Base-by-base conservation (phyloP, 2,329 filamentous ascomycete species). In the Clarireedia homoeocarpa region DNA sequence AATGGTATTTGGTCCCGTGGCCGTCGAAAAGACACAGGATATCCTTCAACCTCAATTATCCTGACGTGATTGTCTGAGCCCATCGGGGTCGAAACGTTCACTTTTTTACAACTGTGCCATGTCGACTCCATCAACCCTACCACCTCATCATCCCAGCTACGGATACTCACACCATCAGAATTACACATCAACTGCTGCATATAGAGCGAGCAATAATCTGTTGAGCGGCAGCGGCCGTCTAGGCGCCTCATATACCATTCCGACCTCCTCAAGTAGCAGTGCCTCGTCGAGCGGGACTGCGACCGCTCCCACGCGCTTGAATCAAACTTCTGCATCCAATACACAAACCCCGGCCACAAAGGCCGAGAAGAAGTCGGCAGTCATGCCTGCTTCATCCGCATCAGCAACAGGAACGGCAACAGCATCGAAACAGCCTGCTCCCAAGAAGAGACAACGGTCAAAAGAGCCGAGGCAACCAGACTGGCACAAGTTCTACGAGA, bases 401-500 rank as follows among this genome's bases (percentile, higher is more conserved):
- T 58, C 65, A 9, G 30, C 30, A 34, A 34, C 10, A 9, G 30
- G 7, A 34, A 34, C 10, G 10, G 30, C 30, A 34, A 57, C 64
- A 42, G 45, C 63, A 5, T 55, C 59, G n/a, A 38, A 60, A 14
- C 65, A 63, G 53, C 66, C 55, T 67, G 71, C 69, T 63, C 67
- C 57, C 64, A 74, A 63, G 65, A 73, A 62, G 68, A 69, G 63
- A 70, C 71, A 63, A 61, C 65, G 68, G 62, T 63, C 68, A 63
- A 62, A 68, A 62, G 66, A 67, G 58, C 71, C 68, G 69, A 80
- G 79, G 69, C 78, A 83, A 62, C 86, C 88, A 50, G 85, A 94
- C 71, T 94, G 89, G 89, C 77, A 81, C 57, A 82, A 80, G 61
- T 94, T 91, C 68, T 92, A 91, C 71, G 86, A 86, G 69, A 91